phyloP scores from a whole-genome alignment of 1,284 basidiomycete species.

The Trichosporon faecale region DNA sequence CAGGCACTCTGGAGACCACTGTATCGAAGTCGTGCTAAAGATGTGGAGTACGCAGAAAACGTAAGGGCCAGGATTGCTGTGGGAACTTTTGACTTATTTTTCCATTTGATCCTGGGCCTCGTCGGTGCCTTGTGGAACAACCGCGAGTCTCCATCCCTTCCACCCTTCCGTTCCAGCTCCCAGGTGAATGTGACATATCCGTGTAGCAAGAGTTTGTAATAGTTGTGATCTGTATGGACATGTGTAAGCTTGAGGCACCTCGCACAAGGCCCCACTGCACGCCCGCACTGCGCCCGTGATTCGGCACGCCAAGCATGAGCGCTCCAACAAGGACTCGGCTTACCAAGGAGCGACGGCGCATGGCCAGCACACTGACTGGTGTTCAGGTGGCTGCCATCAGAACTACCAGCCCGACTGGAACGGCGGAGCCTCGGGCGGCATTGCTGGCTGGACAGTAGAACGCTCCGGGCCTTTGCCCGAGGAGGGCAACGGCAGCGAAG shows the following conservation, averaged over 20 bases:
- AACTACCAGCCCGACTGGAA: background rate
- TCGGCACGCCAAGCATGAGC: background rate
- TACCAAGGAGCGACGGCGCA: background rate
- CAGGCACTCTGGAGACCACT: background rate
- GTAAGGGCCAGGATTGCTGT: background rate
- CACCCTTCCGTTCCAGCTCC: background rate
- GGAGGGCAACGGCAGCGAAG: background rate
- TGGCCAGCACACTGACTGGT: too few species aligned
- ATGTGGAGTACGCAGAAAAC: background rate
- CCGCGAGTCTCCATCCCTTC: background rate
- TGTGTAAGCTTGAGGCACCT: background rate
- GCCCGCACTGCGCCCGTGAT: too few species aligned
- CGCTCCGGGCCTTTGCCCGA: background rate
- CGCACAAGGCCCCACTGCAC: background rate
- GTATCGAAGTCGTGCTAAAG: background rate
- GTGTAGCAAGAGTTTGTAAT: background rate
- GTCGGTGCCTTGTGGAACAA: conserved; percentile 1
- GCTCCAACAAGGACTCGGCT: background rate
- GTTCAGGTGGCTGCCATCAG: background rate
- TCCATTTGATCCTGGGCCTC: background rate
- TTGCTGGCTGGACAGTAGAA: background rate
- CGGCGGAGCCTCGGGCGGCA: background rate
- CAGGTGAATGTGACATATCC: background rate
- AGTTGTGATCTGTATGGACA: background rate
- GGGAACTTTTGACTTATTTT: conserved; percentile 11